phyloP scores from a whole-genome alignment of 2,329 filamentous ascomycete genomes.

The Sclerotinia nivalis region DNA sequence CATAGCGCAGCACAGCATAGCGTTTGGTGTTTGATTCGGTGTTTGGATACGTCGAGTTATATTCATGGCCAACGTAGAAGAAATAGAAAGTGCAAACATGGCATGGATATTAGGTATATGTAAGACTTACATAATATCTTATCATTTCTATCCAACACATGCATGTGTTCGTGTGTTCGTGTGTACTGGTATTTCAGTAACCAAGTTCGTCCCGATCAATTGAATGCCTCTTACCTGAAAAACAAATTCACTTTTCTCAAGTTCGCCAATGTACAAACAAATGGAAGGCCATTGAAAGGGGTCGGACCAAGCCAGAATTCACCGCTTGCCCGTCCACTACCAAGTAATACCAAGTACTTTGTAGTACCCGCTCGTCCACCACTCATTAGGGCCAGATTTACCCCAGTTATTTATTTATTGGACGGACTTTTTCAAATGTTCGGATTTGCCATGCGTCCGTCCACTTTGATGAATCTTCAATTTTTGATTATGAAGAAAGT shows the following conservation, averaged over 20 bases:
- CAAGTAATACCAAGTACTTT: neutral
- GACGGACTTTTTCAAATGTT: neutral
- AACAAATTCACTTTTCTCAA: neutral
- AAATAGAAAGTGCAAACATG: neutral
- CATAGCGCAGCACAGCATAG: constrained; percentile 10
- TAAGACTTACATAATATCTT: no score
- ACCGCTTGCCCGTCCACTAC: constrained; percentile 1
- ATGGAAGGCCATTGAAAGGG: neutral
- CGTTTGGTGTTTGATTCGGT: constrained; percentile 3
- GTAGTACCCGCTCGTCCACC: neutral
- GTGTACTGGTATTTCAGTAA: neutral
- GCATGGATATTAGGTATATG: no score
- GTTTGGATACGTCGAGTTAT: constrained; percentile 1
- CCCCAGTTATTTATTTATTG: neutral
- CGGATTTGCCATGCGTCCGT: neutral
- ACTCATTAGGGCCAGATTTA: neutral
- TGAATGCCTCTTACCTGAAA: neutral
- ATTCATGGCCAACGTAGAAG: neutral
- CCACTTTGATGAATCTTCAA: constrained; percentile 4
- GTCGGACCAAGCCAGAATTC: neutral
- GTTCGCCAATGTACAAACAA: neutral
- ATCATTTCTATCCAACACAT: neutral
- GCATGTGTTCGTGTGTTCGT: no score
- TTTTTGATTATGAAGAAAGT: no score
- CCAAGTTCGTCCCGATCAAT: neutral